Percentiles rank a stretch among this genome's conserved stretches.
phyloP scores from a whole-genome alignment of 1,139 yeast species.

The Taphrina flavorubra region DNA sequence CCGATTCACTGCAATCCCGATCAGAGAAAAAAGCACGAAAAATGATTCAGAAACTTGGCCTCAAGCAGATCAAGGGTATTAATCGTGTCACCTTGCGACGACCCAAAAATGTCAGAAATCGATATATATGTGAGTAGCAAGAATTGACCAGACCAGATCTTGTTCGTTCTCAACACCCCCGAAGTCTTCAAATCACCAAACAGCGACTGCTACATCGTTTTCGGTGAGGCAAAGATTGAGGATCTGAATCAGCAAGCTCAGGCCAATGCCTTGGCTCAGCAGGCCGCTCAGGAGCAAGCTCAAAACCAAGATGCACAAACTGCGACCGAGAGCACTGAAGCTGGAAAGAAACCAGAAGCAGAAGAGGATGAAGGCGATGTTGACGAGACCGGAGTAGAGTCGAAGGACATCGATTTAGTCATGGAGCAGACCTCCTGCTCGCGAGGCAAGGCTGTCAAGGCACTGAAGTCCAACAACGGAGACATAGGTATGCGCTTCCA shows the following conservation, averaged over 20 bases:
- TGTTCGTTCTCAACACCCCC: constrained; percentile 90
- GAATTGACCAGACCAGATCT: constrained; percentile 49
- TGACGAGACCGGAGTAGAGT: constrained; percentile 50
- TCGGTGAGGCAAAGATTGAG: constrained; percentile 97
- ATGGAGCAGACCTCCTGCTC: constrained; percentile 77
- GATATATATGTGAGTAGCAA: too few species aligned
- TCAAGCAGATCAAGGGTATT: constrained; percentile 90
- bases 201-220: constrained; percentile 94
- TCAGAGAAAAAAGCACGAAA: constrained; percentile 97
- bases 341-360: constrained; percentile 45
- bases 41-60: constrained; percentile 82
- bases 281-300: constrained; percentile 47
- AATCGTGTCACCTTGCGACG: constrained; percentile 95
- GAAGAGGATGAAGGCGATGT: constrained; percentile 46
- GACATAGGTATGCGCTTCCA: constrained; percentile 22
- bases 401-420: constrained; percentile 49
- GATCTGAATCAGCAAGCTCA: constrained; percentile 76
- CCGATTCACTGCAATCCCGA: constrained; percentile 57
- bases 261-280: constrained; percentile 49
- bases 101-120: constrained; percentile 74
- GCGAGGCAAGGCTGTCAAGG: constrained; percentile 87
- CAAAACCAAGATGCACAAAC: constrained; percentile 56
- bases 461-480: constrained; percentile 76
- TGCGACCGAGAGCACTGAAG: constrained; percentile 48
- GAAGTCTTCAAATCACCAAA: constrained; percentile 89